A percentile compares a stretch with the other conserved stretches of the same genome.
These are phyloP conservation scores for Penicillium crustosum DNA, from an alignment of 2,329 filamentous ascomycete species.

Conservation along the genomic window DNA sequence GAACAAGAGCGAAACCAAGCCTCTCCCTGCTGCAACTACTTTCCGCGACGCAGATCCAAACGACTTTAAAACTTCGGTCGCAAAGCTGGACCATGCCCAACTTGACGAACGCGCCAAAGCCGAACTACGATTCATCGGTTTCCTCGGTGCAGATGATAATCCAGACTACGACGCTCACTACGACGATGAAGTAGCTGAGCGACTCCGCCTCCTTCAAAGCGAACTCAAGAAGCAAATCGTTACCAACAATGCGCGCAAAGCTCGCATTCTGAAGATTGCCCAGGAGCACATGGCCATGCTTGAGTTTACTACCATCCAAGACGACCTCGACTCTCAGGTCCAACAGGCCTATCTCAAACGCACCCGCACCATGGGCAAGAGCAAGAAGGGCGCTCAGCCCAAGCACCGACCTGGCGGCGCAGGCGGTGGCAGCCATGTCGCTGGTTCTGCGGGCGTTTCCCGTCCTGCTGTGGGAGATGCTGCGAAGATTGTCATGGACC, in stretches of 20 bases:
- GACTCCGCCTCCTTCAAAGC: conserved; percentile 79
- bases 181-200: conserved; percentile 91
- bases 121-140: conserved; percentile 86
- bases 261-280: conserved; percentile 79
- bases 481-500: conserved; percentile 89
- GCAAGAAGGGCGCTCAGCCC: conserved; percentile 77
- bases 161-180: conserved; percentile 86
- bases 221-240: conserved; percentile 81
- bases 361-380: conserved; percentile 89
- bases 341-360: conserved; percentile 95
- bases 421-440: conserved; percentile 65
- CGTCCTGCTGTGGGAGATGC: conserved; percentile 78
- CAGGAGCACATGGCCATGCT: conserved; percentile 93
- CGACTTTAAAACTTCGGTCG: conserved; percentile 74
- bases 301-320: conserved; percentile 93
- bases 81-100: conserved; percentile 79
- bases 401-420: conserved; percentile 62
- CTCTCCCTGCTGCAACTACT: conserved; percentile 68
- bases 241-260: conserved; percentile 86
- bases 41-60: conserved; percentile 76
- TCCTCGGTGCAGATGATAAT: conserved; percentile 68
- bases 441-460: conserved; percentile 40
- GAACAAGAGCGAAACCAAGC: conserved; percentile 36
- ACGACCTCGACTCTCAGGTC: conserved; percentile 92
- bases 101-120: conserved; percentile 89